A percentile compares a stretch with the other conserved stretches of the same genome.
Evolutionary conservation across 768 basidiomycete species (phyloP).

Genomic region (Leccinellum luteum): DNA sequence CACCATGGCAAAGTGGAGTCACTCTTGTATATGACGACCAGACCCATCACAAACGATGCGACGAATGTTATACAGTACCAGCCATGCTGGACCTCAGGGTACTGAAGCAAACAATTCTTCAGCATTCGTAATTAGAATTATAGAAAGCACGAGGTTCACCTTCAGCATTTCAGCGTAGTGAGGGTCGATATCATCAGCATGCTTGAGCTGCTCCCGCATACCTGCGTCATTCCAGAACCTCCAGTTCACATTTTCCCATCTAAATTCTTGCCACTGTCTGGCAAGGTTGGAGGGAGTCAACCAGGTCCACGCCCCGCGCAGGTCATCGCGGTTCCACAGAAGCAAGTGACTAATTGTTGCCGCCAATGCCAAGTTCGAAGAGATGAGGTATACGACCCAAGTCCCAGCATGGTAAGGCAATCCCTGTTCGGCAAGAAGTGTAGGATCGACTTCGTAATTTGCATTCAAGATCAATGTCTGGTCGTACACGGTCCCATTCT

Average conservation of each 20-base stretch:
- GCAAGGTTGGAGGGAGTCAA: conserved; percentile 30
- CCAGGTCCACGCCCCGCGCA: conserved; percentile 48
- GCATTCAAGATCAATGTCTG: conserved; percentile 52
- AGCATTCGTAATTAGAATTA: conserved; percentile 16
- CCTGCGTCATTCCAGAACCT: conserved; percentile 34
- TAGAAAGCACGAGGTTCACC: background rate
- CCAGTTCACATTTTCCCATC: conserved; percentile 35
- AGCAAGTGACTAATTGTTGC: conserved; percentile 51
- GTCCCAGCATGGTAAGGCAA: conserved; percentile 31
- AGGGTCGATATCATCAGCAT: conserved; percentile 45
- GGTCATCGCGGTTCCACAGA: conserved; percentile 53
- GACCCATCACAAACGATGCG: conserved; percentile 44
- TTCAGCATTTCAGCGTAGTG: conserved; percentile 55
- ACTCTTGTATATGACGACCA: conserved; percentile 53
- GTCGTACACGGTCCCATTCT: conserved; percentile 51
- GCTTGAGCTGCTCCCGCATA: conserved; percentile 27
- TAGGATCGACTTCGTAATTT: conserved; percentile 49
- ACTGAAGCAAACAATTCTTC: conserved; percentile 16
- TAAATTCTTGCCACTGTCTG: conserved; percentile 24
- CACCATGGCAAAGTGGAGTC: conserved; percentile 59
- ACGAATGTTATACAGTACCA: conserved; percentile 32
- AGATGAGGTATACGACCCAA: conserved; percentile 21
- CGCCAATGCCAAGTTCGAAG: conserved; percentile 31
- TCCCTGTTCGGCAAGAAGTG: conserved; percentile 44
- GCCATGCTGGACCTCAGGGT: conserved; percentile 32